Conservation (phyloP, 306 rosid genomes). For the Castanospermum australe region DNA sequence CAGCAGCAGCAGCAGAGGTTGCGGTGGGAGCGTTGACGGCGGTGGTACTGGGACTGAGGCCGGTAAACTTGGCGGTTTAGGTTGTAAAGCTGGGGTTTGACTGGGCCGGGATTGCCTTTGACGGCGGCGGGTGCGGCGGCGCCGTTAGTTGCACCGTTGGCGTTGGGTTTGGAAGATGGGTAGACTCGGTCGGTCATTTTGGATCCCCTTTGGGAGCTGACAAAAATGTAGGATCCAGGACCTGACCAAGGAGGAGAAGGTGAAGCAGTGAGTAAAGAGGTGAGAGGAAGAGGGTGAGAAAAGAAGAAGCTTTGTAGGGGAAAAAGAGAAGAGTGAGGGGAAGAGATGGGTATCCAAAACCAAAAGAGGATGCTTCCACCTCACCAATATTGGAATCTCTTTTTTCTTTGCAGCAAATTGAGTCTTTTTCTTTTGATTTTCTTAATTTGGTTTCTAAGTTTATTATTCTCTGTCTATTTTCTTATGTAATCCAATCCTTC, state of each 20-base stretch:
- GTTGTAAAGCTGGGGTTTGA: constrained; percentile 52
- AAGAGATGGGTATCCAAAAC: constrained; percentile 35
- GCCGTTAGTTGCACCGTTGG: constrained; percentile 34
- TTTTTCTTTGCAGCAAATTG: not conserved
- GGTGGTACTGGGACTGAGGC: constrained; percentile 62
- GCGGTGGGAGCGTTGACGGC: constrained; percentile 64
- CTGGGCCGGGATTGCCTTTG: constrained; percentile 37
- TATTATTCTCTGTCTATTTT: not conserved
- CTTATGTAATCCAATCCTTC: not conserved
- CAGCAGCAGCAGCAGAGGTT: constrained; percentile 88
- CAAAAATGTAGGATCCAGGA: not conserved
- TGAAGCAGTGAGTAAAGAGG: not conserved
- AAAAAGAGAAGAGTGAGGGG: constrained; percentile 15
- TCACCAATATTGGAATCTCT: constrained; percentile 46
- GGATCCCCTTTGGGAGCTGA: not conserved
- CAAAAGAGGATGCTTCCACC: constrained; percentile 52
- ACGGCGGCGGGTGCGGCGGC: constrained; percentile 18
- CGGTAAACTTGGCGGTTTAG: constrained; percentile 71
- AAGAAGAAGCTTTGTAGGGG: constrained; percentile 34
- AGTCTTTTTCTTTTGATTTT: not conserved
- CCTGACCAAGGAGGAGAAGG: not conserved
- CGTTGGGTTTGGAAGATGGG: constrained; percentile 57
- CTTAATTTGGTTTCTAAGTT: not conserved
- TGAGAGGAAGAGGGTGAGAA: constrained; percentile 7
- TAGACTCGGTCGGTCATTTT: constrained; percentile 62